Percentiles rank a stretch among this genome's conserved stretches.
phyloP scores from a whole-genome alignment of 1,284 basidiomycete genomes.

The Neolentinus lepideus region DNA sequence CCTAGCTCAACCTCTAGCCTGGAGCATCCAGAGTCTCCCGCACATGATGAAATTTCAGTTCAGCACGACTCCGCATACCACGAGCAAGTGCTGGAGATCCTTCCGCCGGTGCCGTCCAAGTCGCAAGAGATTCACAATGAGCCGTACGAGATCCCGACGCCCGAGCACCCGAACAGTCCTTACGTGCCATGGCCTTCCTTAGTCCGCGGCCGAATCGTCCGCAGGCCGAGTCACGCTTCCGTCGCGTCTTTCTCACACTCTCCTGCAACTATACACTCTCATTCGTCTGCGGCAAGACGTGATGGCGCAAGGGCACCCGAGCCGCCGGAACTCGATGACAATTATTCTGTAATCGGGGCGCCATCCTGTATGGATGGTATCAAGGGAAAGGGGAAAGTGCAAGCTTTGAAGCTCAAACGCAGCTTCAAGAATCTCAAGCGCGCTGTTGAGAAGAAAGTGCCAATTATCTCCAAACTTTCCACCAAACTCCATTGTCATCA shows the following conservation, averaged over 20 bases:
- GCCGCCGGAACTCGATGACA: conserved; percentile 16
- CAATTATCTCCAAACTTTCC: background rate
- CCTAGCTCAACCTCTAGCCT: background rate
- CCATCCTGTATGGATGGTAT: background rate
- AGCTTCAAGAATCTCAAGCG: background rate
- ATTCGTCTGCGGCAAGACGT: conserved; percentile 24
- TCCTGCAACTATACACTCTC: conserved; percentile 8
- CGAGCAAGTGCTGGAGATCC: background rate
- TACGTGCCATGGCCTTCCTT: conserved; percentile 37
- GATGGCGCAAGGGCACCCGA: conserved; percentile 32
- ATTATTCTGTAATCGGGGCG: background rate
- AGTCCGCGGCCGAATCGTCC: conserved; percentile 29
- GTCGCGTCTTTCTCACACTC: conserved; percentile 11
- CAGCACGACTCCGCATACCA: background rate
- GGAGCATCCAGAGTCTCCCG: background rate
- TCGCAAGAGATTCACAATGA: conserved; percentile 16
- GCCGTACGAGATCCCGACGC: conserved; percentile 26
- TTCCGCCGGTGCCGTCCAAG: background rate
- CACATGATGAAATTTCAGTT: background rate
- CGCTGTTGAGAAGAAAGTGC: background rate
- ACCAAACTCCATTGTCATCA: background rate
- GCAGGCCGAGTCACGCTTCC: conserved; percentile 12
- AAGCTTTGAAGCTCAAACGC: background rate
- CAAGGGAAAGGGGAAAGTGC: background rate
- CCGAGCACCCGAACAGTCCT: conserved; percentile 40